phyloP scores from a whole-genome alignment of 2,329 filamentous ascomycete species.

The Venturia oleaginea region DNA sequence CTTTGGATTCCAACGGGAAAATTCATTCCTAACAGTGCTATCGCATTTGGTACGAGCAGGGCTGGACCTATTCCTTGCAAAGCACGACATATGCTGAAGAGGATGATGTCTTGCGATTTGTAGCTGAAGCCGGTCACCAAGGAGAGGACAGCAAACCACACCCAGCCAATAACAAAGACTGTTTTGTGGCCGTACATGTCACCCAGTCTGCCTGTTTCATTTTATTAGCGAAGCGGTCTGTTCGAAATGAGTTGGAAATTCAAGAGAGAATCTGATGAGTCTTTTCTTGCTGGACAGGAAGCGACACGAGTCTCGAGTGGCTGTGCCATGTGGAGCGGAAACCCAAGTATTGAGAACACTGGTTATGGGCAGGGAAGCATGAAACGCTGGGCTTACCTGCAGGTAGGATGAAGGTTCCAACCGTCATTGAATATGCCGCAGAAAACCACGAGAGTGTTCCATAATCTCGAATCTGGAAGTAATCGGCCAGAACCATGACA shows the following conservation, averaged over 20 bases:
- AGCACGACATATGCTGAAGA: slow-evolving; percentile 44
- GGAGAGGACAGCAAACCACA: slow-evolving; percentile 31
- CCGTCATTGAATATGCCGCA: slow-evolving; percentile 45
- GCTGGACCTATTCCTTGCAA: slow-evolving; percentile 38
- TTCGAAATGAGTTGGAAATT: not conserved
- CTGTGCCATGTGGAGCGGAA: not conserved
- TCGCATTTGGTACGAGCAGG: slow-evolving; percentile 13
- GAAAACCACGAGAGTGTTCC: slow-evolving; percentile 46
- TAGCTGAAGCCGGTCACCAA: slow-evolving; percentile 28
- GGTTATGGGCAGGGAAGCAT: not conserved
- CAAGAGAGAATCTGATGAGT: too few relatives aligned
- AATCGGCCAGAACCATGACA: slow-evolving; percentile 12
- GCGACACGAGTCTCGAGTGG: not conserved
- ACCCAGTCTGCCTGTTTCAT: slow-evolving; percentile 24
- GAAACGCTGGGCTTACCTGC: slow-evolving; percentile 14
- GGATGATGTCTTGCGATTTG: slow-evolving; percentile 32
- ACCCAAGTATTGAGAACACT: not conserved
- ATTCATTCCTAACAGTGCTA: slow-evolving; percentile 11
- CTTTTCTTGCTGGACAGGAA: not conserved
- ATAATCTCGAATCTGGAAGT: slow-evolving; percentile 12
- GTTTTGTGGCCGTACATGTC: slow-evolving; percentile 30
- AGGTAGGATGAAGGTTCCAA: slow-evolving; percentile 32
- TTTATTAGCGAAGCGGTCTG: not conserved
- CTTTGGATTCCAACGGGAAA: slow-evolving; percentile 12
- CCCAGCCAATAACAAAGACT: slow-evolving; percentile 29